Evolutionary conservation across 2,329 filamentous ascomycete genomes (phyloP).

Genomic region (Sclerotinia minor): DNA sequence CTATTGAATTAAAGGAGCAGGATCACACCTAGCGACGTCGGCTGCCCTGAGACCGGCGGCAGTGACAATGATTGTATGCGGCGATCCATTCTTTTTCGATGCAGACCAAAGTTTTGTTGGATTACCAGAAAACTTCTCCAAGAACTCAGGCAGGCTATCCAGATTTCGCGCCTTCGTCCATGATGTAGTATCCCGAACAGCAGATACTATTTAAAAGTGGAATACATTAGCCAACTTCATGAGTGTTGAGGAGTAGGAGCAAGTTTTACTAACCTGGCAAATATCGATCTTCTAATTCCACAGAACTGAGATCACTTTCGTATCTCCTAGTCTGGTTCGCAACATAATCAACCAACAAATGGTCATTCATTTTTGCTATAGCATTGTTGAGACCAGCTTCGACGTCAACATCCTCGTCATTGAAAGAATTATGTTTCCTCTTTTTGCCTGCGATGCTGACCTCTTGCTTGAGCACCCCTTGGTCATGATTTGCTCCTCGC

Average conservation of each 20-base stretch:
- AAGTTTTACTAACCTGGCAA: conserved; percentile 63
- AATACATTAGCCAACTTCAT: conserved; percentile 7
- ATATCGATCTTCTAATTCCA: conserved; percentile 82
- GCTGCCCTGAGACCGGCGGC: conserved; percentile 82
- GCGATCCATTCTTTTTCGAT: conserved; percentile 67
- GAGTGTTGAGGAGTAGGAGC: neutral
- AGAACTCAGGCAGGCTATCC: conserved; percentile 73
- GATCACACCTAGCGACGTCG: conserved; percentile 68
- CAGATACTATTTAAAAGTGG: conserved; percentile 54
- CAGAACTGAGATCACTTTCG: conserved; percentile 73
- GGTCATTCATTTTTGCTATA: conserved; percentile 79
- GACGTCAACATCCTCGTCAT: conserved; percentile 61
- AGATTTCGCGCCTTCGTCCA: conserved; percentile 68
- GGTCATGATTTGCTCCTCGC: conserved; percentile 31
- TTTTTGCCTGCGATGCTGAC: conserved; percentile 47
- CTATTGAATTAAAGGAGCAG: neutral
- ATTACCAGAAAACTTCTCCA: conserved; percentile 65
- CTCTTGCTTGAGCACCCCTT: conserved; percentile 19
- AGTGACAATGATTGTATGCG: conserved; percentile 88
- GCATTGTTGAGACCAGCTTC: conserved; percentile 76
- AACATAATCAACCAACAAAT: conserved; percentile 81
- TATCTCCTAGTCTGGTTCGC: conserved; percentile 77
- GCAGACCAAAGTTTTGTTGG: conserved; percentile 60
- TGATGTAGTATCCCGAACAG: conserved; percentile 76
- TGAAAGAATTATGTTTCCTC: conserved; percentile 52